Evolutionary conservation across 176 grass and related monocot genomes (phyloP), one percentile per base, ranked within the genome.

Genomic region (Aegilops tauschii): DNA sequence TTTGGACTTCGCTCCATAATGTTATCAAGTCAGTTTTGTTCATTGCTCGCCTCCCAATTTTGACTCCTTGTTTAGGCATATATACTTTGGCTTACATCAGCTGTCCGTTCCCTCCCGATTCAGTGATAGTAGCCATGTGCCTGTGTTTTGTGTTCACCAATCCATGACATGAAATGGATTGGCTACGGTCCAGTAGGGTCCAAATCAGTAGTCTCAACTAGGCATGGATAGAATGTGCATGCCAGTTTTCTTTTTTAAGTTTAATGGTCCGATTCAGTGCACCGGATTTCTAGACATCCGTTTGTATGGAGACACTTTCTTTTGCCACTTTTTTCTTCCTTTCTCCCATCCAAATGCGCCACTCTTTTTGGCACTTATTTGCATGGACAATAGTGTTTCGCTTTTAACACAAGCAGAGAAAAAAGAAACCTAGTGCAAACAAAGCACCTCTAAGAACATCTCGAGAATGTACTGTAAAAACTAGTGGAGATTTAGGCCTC

Each of bases 21-120:
- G 18, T 68, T 81, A 75, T 80, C 68, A 42, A 89, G 61, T 76
- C 77, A 61, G 75, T 76, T 89, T 81, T 89, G 9, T 59, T 80
- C 34, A 35, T 4, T 12, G 12, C 32, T 73, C 25, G 17, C 30
- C 11, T 18, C 16, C 47, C 74, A 31, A 21, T 77, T 56, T 77
- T 77, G 74, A 77, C 47, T 77, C 28, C 3, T 8, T 62, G 70
- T 23, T 61, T 84, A 31, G 64, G 16, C 7, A 16, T 30, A 11
- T 27, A 44, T 44, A 49, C 5, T 27, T 40, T 36, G 63, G 39
- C 37, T 59, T 59, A 9, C 45, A n/a, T 69, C 52, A 65, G 39
- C 76, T 76, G 39, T 56, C 6, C 6, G n/a, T 82, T 23, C 42
- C 61, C 42, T 8, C 42, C 37, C 18, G 76, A 42, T 80, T 54